Evolutionary conservation across 2,329 filamentous ascomycete species (phyloP).

Genomic region (Trichoderma aggressivum): DNA sequence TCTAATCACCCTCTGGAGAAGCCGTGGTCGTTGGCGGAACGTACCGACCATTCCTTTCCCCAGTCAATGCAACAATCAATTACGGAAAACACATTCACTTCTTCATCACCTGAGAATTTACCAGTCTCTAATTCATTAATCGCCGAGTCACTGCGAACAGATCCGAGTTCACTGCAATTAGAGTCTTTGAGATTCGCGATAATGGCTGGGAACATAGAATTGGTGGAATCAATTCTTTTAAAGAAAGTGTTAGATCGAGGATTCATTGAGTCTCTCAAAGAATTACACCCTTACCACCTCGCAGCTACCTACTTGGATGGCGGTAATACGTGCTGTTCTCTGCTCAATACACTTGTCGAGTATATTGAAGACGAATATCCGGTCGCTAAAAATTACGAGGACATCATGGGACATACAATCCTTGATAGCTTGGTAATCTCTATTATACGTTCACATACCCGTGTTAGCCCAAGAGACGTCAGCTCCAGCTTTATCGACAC

Average conservation of each 20-base stretch:
- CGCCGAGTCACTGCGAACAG: not conserved
- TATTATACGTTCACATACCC: not conserved
- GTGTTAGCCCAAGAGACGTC: not conserved
- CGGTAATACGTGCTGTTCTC: not conserved
- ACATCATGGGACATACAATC: not conserved
- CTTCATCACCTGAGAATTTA: not conserved
- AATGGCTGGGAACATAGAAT: not conserved
- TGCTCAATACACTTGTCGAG: not conserved
- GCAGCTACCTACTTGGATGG: not conserved
- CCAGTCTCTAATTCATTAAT: not conserved
- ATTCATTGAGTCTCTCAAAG: not conserved
- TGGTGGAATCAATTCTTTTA: not conserved
- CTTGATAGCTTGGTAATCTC: not conserved
- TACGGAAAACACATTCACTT: not conserved
- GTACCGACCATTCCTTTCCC: not conserved
- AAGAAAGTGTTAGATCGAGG: not conserved
- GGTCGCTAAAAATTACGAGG: not conserved
- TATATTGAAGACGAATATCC: not conserved
- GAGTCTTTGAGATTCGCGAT: not conserved
- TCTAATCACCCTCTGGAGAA: not conserved
- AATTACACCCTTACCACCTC: not conserved
- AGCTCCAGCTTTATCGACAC: not conserved
- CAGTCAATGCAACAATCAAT: not conserved
- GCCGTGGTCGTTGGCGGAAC: not conserved
- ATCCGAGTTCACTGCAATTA: not conserved